Conservation (phyloP, 441 rosid species). For the Euphorbia schlechtendalii region DNA sequence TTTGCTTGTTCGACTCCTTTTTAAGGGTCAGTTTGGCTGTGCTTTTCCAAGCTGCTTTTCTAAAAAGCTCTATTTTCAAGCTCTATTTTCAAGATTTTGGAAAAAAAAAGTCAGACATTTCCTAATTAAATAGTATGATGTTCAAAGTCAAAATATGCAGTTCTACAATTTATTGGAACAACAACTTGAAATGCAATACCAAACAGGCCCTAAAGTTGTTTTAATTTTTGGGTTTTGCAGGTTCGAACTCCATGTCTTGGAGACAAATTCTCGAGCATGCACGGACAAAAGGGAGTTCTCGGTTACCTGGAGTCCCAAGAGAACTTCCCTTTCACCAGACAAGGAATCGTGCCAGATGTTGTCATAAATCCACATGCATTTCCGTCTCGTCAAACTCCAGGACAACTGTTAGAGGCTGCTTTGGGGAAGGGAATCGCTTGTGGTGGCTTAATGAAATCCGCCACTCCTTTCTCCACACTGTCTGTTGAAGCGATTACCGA, state of each 20-base stretch:
- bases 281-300: constrained; percentile 94
- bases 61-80: no score
- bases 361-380: constrained; percentile 93
- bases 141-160: no score
- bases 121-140: no score
- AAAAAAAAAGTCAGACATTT: no score
- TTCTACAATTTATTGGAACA: no score
- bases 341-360: constrained; percentile 91
- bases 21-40: no score
- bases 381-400: constrained; percentile 97
- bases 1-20: no score
- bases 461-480: constrained; percentile 87
- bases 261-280: constrained; percentile 98
- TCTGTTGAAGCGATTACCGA: constrained; percentile 61
- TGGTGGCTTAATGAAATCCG: constrained; percentile 52
- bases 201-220: no score
- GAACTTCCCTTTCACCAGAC: constrained; percentile 83
- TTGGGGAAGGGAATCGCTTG: constrained; percentile 83
- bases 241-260: constrained; percentile 90
- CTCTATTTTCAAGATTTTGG: no score
- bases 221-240: constrained; percentile 31
- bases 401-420: constrained; percentile 93
- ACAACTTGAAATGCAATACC: no score
- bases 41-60: no score
- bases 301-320: constrained; percentile 90